phyloP scores from a whole-genome alignment of 177 flowering plant genomes.

The Vitis hybrid region DNA sequence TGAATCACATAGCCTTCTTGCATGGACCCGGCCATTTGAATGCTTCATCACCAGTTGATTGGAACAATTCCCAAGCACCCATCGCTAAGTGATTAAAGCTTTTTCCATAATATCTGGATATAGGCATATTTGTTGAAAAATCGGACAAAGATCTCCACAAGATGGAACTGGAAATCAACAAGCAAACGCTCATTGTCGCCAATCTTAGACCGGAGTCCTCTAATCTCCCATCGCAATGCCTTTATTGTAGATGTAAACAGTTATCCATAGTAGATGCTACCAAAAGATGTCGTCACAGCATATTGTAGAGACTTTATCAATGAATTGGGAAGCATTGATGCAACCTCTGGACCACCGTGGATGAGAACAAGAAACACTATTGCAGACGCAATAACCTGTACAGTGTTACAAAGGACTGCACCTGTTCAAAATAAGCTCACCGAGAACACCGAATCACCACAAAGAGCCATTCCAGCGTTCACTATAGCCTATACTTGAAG shows the following conservation, averaged over 20 bases:
- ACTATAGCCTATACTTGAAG: slow-evolving; percentile 72
- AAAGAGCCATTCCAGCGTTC: slow-evolving; percentile 96
- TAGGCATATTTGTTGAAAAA: slow-evolving; percentile 97
- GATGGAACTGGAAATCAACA: slow-evolving; percentile 84
- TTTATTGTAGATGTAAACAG: slow-evolving; percentile 95
- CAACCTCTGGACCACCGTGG: slow-evolving; percentile 77
- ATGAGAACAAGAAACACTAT: slow-evolving; percentile 90
- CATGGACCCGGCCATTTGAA: slow-evolving; percentile 22
- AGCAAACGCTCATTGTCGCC: slow-evolving; percentile 95
- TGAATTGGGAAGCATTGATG: slow-evolving; percentile 79
- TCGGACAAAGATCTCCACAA: slow-evolving; percentile 94
- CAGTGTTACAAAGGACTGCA: slow-evolving; percentile 94
- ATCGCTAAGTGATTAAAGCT: slow-evolving; percentile 92
- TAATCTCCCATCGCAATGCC: slow-evolving; percentile 96
- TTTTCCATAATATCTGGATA: slow-evolving; percentile 94
- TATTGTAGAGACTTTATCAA: slow-evolving; percentile 61
- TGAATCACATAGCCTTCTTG: too few relatives aligned
- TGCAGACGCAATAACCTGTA: slow-evolving; percentile 94
- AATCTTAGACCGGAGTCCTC: slow-evolving; percentile 95
- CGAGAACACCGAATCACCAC: slow-evolving; percentile 98
- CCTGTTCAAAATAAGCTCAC: slow-evolving; percentile 99
- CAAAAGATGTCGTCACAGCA: slow-evolving; percentile 92
- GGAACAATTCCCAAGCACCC: slow-evolving; percentile 99
- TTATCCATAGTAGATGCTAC: slow-evolving; percentile 98
- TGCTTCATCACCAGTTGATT: slow-evolving; percentile 98